A percentile compares a stretch with the other conserved stretches of the same genome.
Evolutionary conservation across 208 protist genomes (phyloP).

Genomic region (Trypanosomatidae sp.): DNA sequence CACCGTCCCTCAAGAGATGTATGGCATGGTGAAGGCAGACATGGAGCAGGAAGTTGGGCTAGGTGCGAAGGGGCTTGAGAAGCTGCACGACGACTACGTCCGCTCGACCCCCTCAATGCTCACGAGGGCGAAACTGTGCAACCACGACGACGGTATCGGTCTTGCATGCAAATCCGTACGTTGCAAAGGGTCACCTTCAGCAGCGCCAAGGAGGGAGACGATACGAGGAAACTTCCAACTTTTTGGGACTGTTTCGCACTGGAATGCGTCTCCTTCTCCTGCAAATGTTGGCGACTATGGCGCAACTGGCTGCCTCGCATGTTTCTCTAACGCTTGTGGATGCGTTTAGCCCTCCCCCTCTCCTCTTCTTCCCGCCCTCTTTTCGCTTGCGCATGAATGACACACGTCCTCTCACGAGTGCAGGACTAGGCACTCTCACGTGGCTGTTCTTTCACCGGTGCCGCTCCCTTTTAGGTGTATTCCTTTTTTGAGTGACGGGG

Average conservation of each 20-base stretch:
- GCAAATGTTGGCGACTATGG: background rate
- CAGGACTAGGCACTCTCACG: background rate
- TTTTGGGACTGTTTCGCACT: background rate
- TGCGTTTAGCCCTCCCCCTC: background rate
- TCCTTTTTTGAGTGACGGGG: background rate
- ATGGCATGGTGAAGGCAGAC: conserved; percentile 28
- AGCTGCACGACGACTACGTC: conserved; percentile 28
- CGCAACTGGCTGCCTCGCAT: background rate
- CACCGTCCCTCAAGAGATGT: conserved; percentile 18
- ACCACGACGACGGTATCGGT: background rate
- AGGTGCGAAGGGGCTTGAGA: conserved; percentile 12
- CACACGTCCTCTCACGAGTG: background rate
- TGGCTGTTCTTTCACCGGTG: background rate
- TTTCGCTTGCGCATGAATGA: background rate
- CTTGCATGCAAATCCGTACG: background rate
- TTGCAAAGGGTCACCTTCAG: background rate
- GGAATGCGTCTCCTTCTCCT: background rate
- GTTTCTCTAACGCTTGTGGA: background rate
- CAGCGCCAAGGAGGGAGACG: background rate
- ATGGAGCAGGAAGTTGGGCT: conserved; percentile 41
- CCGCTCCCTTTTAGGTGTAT: background rate
- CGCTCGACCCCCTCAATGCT: conserved; percentile 7
- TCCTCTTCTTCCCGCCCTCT: background rate
- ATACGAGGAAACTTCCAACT: background rate
- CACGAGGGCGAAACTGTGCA: background rate